A percentile compares a stretch with the other conserved stretches of the same genome.
phyloP scores from a whole-genome alignment of 352 stramenopile species.

The Phytophthora rubi region DNA sequence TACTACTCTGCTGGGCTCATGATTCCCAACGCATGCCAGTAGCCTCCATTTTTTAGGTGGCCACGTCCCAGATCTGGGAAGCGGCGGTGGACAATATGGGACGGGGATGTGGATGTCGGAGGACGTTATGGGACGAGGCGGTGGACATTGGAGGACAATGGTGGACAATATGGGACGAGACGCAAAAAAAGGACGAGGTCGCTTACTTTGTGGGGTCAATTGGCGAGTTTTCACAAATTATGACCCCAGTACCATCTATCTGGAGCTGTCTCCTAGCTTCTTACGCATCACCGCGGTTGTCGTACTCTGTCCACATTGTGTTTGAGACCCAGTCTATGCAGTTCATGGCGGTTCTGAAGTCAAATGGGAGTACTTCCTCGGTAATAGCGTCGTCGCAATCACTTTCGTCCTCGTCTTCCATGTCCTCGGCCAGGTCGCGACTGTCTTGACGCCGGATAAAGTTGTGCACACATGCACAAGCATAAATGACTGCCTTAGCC shows the following conservation, averaged over 20 bases:
- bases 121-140: no score
- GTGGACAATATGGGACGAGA: conserved; percentile 9
- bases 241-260: background rate
- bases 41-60: no score
- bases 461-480: conserved; percentile 9
- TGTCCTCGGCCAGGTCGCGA: background rate
- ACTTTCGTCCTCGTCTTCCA: background rate
- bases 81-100: no score
- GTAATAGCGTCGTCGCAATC: background rate
- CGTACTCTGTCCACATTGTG: conserved; percentile 17
- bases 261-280: no score
- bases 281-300: background rate
- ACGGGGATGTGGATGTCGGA: no score
- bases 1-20: background rate
- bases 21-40: no score
- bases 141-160: background rate
- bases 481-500: conserved; percentile 1
- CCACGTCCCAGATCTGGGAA: background rate
- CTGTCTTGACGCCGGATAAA: conserved; percentile 8
- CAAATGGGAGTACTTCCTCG: background rate
- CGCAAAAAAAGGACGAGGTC: conserved; percentile 7
- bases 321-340: conserved; percentile 2
- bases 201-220: conserved; percentile 4
- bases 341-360: conserved; percentile 10
- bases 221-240: background rate